Base-by-base conservation (phyloP, 768 basidiomycete genomes). In the Pleurotus tuoliensis region DNA sequence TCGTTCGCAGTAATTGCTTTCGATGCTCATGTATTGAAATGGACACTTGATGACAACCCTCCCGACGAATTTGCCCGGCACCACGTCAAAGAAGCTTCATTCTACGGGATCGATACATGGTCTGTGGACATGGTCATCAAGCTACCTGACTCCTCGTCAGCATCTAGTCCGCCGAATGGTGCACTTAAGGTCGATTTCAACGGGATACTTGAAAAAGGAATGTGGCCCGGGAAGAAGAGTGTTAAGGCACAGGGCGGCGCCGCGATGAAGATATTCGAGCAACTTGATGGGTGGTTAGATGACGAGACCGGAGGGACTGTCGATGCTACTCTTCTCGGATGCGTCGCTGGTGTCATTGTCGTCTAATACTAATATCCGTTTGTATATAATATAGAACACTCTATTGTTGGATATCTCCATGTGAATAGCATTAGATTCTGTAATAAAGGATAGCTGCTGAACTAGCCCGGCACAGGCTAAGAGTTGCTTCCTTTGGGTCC, bases 1-100 rank as follows among this genome's bases (percentile, higher is more conserved):
- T 56, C 30, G 30, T 54, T 54, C 55, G 41, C 63, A 84, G 93
- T 90, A 3, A 80, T 98, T 54, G 89, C 94, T 0, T 97, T 98
- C 65, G 90, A 95, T 48, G 95, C 92, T 0, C 88, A 95, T 58
- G 91, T 98, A 12, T 69, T 95, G 6, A 71, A 81, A 53, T 98
- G 95, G 95, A 85, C 82, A 13, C 76, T 94, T 38, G 89, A 92
- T 60, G 75, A 86, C 59, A 81, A 83, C 55, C 94, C 96, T 1
- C 91, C 92, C 0, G 70, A 83, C 52, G 88, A 90, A 56, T 74
- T 78, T 61, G 81, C 81, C 5, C 81, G 94, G 6, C 96, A 98
- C 65, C 91, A 94, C 63, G 82, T 98, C 72, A 97, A 94, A 66
- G 92, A 95, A 67, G 92, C 83, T 0, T 93, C 94, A 2, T 92